Conservation (phyloP, 176 grass and related monocot species). For the Chrysopogon serrulatus region DNA sequence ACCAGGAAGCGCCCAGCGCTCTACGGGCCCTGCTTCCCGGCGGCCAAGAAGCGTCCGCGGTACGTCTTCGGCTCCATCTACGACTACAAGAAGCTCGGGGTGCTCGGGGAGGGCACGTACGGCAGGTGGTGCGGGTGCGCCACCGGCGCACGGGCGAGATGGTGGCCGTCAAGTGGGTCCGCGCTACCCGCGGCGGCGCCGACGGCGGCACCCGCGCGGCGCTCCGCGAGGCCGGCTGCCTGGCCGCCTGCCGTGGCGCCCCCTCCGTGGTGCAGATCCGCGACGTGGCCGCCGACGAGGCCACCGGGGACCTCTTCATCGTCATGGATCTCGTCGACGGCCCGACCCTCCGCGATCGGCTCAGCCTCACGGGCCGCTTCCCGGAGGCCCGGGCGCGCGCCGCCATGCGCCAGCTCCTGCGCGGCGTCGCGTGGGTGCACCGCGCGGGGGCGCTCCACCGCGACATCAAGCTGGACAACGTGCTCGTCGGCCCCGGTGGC, state of each 20-base stretch:
- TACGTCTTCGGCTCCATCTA: not conserved
- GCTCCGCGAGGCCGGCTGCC: not conserved
- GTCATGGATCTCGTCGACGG: constrained; percentile 1
- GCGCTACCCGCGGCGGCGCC: not conserved
- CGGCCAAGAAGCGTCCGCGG: not conserved
- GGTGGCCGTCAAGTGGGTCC: constrained; percentile 4
- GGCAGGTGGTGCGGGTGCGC: not conserved
- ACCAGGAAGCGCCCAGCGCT: not conserved
- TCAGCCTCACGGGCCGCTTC: not conserved
- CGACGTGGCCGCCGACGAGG: not conserved
- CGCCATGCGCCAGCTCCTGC: not conserved
- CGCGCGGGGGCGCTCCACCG: not conserved
- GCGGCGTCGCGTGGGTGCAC: not conserved
- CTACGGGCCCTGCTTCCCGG: not conserved
- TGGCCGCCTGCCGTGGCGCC: not conserved
- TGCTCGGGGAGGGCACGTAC: not conserved
- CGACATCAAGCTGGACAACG: constrained; percentile 1
- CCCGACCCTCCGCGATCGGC: not conserved
- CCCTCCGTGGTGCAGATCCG: not conserved
- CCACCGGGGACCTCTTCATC: not conserved
- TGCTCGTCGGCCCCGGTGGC: not conserved
- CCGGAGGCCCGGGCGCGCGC: not conserved
- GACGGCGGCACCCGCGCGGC: not conserved
- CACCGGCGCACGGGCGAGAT: not conserved
- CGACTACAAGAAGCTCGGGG: not conserved